Conservation (phyloP, 495 filamentous ascomycete genomes). For the Tuber calosporum region DNA sequence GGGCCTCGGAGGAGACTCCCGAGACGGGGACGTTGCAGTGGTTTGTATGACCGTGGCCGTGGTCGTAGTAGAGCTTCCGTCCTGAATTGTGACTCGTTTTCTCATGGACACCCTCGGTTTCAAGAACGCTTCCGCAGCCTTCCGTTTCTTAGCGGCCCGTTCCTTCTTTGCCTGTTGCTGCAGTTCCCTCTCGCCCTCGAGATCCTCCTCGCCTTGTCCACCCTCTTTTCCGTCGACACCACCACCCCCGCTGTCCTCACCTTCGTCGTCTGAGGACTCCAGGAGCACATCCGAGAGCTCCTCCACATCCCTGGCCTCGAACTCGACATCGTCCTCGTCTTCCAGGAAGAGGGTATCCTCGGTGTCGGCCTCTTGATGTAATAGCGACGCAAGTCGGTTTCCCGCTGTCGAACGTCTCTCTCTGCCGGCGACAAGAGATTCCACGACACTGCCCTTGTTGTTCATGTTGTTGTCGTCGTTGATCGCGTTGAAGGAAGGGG, state of each 20-base stretch:
- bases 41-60: constrained; percentile 36
- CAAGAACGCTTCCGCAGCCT: constrained; percentile 54
- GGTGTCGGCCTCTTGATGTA: constrained; percentile 58
- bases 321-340: constrained; percentile 78
- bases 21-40: constrained; percentile 32
- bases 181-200: constrained; percentile 60
- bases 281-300: constrained; percentile 64
- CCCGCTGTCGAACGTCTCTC: constrained; percentile 79
- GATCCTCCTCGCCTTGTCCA: constrained; percentile 56
- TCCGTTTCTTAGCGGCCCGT: constrained; percentile 62
- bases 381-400: constrained; percentile 69
- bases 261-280: constrained; percentile 74
- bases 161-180: constrained; percentile 56
- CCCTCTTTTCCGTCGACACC: constrained; percentile 46
- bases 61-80: constrained; percentile 49
- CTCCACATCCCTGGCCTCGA: constrained; percentile 60
- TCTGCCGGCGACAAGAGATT: constrained; percentile 71
- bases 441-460: constrained; percentile 44
- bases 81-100: constrained; percentile 62
- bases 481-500: constrained; percentile 3
- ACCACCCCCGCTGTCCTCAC: constrained; percentile 63
- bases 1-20: constrained; percentile 53
- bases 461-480: constrained; percentile 15
- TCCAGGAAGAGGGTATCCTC: constrained; percentile 76
- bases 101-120: constrained; percentile 47